Percentiles rank a stretch among this genome's conserved stretches.
phyloP scores from a whole-genome alignment of 495 filamentous ascomycete species.

The Penicillium simplicissimum region DNA sequence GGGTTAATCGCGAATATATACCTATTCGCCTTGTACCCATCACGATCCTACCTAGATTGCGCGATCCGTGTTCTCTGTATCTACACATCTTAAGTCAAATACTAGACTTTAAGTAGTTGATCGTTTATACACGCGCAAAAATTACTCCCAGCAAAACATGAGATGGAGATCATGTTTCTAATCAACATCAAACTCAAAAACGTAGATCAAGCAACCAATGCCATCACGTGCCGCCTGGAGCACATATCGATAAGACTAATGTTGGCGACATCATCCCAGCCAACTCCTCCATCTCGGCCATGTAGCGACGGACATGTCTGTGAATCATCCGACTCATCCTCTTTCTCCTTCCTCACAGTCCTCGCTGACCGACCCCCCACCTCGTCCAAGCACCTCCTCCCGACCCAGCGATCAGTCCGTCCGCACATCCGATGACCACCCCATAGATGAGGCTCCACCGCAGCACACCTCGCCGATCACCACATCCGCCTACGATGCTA shows the following conservation, averaged over 20 bases:
- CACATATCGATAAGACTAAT: conserved; percentile 26
- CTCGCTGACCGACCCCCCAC: conserved; percentile 11
- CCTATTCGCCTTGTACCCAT: neutral
- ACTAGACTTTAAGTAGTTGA: too few relatives aligned
- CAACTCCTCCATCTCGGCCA: conserved; percentile 16
- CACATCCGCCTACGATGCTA: conserved; percentile 15
- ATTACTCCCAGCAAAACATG: too few relatives aligned
- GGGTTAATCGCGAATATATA: conserved; percentile 1
- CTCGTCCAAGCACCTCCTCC: conserved; percentile 14
- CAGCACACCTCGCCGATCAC: conserved; percentile 5
- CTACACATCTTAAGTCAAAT: too few relatives aligned
- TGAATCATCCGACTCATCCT: conserved; percentile 26
- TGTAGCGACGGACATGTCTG: conserved; percentile 45
- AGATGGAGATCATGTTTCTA: neutral
- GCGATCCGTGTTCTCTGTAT: neutral
- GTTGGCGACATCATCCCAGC: conserved; percentile 15
- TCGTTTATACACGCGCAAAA: too few relatives aligned
- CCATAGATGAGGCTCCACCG: conserved; percentile 14
- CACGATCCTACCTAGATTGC: neutral
- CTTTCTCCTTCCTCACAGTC: conserved; percentile 38
- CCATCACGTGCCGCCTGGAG: conserved; percentile 11
- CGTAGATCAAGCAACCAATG: neutral
- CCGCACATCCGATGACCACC: conserved; percentile 12
- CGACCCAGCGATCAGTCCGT: conserved; percentile 30
- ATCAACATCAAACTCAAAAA: neutral